Evolutionary conservation across 495 filamentous ascomycete genomes (phyloP).

Genomic region (Rostrohypoxylon terebratum): DNA sequence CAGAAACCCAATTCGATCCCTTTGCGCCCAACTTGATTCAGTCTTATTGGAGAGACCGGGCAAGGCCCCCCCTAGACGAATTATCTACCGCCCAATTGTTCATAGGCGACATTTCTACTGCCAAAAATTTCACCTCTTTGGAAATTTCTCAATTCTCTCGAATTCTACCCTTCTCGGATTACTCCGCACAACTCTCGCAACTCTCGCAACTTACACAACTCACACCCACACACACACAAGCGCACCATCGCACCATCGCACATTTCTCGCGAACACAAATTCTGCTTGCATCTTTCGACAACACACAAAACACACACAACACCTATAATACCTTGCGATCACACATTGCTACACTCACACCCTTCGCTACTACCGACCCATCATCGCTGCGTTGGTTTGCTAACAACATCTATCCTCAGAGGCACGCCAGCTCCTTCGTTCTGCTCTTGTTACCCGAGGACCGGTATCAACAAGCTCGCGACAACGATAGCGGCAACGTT

Average conservation of each 20-base stretch:
- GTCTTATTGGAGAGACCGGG: constrained; percentile 43
- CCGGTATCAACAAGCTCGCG: not conserved
- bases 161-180: constrained; percentile 17
- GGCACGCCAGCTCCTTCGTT: constrained; percentile 7
- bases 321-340: constrained; percentile 2
- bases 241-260: constrained; percentile 20
- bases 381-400: constrained; percentile 3
- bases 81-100: constrained; percentile 31
- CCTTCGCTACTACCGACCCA: not conserved
- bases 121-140: constrained; percentile 11
- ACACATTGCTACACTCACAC: constrained; percentile 1
- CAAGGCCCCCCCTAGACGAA: constrained; percentile 25
- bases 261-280: not conserved
- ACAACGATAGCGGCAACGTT: constrained; percentile 5
- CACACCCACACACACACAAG: not conserved
- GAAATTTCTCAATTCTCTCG: constrained; percentile 26
- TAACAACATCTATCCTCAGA: constrained; percentile 31
- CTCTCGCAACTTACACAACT: constrained; percentile 12
- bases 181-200: constrained; percentile 19
- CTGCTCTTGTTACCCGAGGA: constrained; percentile 8
- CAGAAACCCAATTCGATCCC: constrained; percentile 44
- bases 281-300: not conserved
- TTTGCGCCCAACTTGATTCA: constrained; percentile 46
- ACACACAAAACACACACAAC: not conserved
- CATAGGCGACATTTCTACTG: constrained; percentile 7